Base-by-base conservation (phyloP, 2,329 filamentous ascomycete genomes). In the Venturiaceae sp. region DNA sequence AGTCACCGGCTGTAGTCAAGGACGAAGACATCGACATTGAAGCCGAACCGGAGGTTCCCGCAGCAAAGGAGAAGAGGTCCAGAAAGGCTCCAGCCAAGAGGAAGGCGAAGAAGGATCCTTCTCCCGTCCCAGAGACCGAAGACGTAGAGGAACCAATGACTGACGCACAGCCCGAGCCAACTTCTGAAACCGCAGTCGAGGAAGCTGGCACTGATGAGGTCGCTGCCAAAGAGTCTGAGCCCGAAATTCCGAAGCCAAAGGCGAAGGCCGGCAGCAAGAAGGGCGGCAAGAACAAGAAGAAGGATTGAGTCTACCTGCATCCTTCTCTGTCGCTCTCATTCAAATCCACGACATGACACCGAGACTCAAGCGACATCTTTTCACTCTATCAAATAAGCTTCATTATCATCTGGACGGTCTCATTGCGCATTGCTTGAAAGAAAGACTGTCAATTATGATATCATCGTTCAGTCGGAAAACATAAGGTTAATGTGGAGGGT, bases 1-100 rank as follows among this genome's bases (percentile, higher is more conserved):
- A 58, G 11, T 36, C 57, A 2, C 59, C 61, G 60, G 52, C 50
- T 26, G 53, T 57, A 2, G 54, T 13, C 19, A 30, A 60, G 26
- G 36, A 39, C 34, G 39, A 32, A 5, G 52, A 33, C 9, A 37
- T 26, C 9, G 52, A 33, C 9, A 37, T 26, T 13, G 21, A 53
- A 21, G 53, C 39, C n/a, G 39, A 57, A 41, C n/a, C 28, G 33
- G 58, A 56, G 23, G 58, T 34, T 55, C 53, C 52, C 19, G 53
- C 58, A 7, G 9, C 34, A 5, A 32, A 53, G 52, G 33, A 59
- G 37, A 41, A 33, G 21, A 30, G 21, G 32, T 7, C 30, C 32
- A 58, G 44, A 23, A 60, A 60, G 32, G 21, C 33, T n/a, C n/a
- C 55, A 1, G 39, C 36, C 26, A 41, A 59, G 26, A 37, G 32